Evolutionary conservation across 768 basidiomycete species (phyloP).

Genomic region (Infundibulicybe gibba): DNA sequence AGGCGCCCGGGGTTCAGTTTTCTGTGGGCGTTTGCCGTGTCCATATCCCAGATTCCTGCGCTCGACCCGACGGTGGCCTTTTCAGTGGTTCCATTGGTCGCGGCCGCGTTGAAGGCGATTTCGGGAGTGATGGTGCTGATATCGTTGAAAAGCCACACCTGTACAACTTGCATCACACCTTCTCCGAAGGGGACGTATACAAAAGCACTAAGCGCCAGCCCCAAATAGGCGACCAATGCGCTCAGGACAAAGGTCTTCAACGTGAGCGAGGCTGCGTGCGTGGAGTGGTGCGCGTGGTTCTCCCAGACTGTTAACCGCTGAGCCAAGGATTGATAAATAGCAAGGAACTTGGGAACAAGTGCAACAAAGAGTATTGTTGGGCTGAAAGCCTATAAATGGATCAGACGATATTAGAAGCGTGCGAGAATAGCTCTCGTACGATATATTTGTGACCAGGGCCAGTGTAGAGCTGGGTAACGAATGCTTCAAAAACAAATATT

Average conservation of each 20-base stretch:
- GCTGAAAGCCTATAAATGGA: constrained; percentile 53
- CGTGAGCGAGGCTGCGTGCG: constrained; percentile 76
- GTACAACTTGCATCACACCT: constrained; percentile 64
- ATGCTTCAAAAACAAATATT: constrained; percentile 88
- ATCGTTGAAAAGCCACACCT: constrained; percentile 37
- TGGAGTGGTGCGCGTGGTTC: constrained; percentile 81
- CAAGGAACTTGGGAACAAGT: constrained; percentile 77
- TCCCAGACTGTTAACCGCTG: constrained; percentile 81
- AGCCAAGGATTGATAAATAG: constrained; percentile 67
- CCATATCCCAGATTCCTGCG: constrained; percentile 47
- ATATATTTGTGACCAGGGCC: constrained; percentile 80
- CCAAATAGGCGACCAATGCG: constrained; percentile 87
- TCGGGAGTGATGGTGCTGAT: constrained; percentile 7
- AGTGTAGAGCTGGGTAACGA: constrained; percentile 83
- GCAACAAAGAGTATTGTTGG: constrained; percentile 84
- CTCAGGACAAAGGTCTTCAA: constrained; percentile 89
- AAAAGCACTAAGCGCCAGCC: constrained; percentile 90
- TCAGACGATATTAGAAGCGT: constrained; percentile 1
- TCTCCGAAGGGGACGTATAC: constrained; percentile 94
- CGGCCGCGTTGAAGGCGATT: constrained; percentile 25
- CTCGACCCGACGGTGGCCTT: constrained; percentile 10
- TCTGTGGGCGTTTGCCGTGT: constrained; percentile 42
- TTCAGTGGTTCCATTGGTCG: constrained; percentile 9
- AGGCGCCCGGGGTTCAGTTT: constrained; percentile 70
- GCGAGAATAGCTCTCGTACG: constrained; percentile 40